phyloP scores from a whole-genome alignment of 2,329 filamentous ascomycete species.

The Scortechinia acanthostroma region DNA sequence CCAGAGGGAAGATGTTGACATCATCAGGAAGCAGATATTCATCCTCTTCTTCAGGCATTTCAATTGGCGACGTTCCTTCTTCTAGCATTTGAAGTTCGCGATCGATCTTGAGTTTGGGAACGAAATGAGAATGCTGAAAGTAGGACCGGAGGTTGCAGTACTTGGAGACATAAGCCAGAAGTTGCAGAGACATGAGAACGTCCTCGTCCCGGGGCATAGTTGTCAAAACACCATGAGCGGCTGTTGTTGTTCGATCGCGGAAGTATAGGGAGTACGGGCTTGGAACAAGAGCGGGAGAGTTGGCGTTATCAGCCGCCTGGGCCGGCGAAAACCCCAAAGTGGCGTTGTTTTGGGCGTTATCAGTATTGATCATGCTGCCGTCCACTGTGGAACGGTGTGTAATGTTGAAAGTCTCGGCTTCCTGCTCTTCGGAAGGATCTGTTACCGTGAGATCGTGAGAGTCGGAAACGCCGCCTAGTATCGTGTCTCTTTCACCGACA shows the following conservation, averaged over 20 bases:
- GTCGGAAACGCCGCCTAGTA: conserved; percentile 70
- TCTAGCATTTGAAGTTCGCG: conserved; percentile 77
- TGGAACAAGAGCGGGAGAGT: conserved; percentile 68
- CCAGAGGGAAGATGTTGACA: conserved; percentile 95
- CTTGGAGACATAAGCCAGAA: conserved; percentile 95
- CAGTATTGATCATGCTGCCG: conserved; percentile 67
- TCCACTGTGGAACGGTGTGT: conserved; percentile 79
- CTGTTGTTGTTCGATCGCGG: conserved; percentile 64
- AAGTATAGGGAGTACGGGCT: conserved; percentile 71
- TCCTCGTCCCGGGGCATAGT: conserved; percentile 96
- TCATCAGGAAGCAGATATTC: conserved; percentile 90
- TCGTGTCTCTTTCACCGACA: conserved; percentile 74
- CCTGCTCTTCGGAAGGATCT: conserved; percentile 62
- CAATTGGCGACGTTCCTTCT: conserved; percentile 21
- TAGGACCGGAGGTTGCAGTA: conserved; percentile 94
- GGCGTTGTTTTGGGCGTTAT: conserved; percentile 53
- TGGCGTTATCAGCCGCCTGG: conserved; percentile 61
- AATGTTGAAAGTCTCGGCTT: conserved; percentile 88
- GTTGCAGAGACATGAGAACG: conserved; percentile 92
- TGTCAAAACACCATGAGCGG: conserved; percentile 70
- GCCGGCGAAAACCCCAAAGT: conserved; percentile 69
- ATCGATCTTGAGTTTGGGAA: conserved; percentile 84
- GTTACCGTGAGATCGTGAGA: conserved; percentile 55
- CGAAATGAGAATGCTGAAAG: conserved; percentile 89
- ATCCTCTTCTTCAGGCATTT: conserved; percentile 57